A percentile compares a stretch with the other conserved stretches of the same genome.
Conservation (phyloP, 2,329 filamentous ascomycete genomes). For the Aspergillus flavus region DNA sequence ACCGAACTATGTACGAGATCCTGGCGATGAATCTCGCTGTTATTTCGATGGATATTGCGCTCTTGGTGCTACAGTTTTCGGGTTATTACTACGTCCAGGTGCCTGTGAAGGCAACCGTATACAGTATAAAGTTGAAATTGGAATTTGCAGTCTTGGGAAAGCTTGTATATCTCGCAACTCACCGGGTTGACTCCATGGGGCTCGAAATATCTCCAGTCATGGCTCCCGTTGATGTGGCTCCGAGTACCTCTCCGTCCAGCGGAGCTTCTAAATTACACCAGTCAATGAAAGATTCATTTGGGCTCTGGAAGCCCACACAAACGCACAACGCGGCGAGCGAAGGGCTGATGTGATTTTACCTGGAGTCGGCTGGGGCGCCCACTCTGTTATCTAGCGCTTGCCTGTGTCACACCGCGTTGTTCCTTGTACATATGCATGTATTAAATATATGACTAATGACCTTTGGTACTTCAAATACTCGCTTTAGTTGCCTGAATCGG, state of each 20-base stretch:
- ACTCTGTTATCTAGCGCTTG: not conserved
- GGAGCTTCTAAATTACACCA: not conserved
- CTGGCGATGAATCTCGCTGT: not conserved
- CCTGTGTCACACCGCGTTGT: not conserved
- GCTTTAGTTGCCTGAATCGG: too few species aligned
- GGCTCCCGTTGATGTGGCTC: not conserved
- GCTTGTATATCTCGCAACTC: not conserved
- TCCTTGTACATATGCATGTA: not conserved
- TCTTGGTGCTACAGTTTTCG: not conserved
- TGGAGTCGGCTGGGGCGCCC: not conserved
- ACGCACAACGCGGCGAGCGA: not conserved
- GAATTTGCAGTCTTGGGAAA: not conserved
- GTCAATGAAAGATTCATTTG: not conserved
- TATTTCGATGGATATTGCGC: not conserved
- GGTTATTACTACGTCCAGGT: not conserved
- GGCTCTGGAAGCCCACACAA: not conserved
- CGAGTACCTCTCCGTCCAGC: not conserved
- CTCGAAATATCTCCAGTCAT: not conserved
- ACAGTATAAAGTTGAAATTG: not conserved
- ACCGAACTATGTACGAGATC: not conserved
- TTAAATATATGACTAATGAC: too few species aligned
- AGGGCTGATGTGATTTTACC: not conserved
- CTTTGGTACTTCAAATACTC: too few species aligned
- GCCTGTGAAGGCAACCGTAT: not conserved
- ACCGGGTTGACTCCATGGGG: not conserved